Evolutionary conservation across 1,284 basidiomycete genomes (phyloP), one percentile per base, ranked within the genome.

Genomic region (Abortiporus biennis): DNA sequence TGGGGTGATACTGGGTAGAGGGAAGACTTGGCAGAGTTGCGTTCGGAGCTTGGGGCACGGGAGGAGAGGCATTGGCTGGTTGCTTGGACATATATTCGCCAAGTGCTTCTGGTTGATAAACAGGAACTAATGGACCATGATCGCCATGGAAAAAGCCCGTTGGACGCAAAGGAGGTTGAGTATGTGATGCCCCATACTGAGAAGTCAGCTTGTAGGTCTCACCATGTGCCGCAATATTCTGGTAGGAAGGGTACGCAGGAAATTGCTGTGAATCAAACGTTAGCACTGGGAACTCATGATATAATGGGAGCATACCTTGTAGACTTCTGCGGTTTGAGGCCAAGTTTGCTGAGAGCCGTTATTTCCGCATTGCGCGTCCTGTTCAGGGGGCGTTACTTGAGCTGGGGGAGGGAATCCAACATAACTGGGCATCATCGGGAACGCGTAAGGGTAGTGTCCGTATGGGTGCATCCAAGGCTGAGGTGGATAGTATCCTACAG

Each of bases 71-170:
- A 38, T 37, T 43, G 36, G 44, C 54, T 20, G 49, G 46, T 40
- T 44, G 55, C 45, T 54, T 64, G 13, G 66, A 50, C 71, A 77
- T 73, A 45, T 78, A 77, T 39, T 73, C 67, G 37, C 69, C 72
- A 20, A 85, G 65, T 1, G 76, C 80, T 37, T 87, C 82, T 3
- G 78, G 78, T 21, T 76, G 76, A 57, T 87, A 87, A 21, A 85
- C 71, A 13, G 85, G 74, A 40, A 85, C 74, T 15, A 86, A 66
- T 17, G 74, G 73, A 3, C 83, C 82, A 42, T 82, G 78, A 42
- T 84, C 80, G 38, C 79, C 76, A 47, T 85, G 81, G 42, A 84
- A 74, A 53, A 86, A 87, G 2, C 81, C 80, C 0, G 79, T 75
- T 2, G 84, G 76, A 30, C 72, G 63, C 12, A 85, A 61, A 22